Evolutionary conservation across 2,329 filamentous ascomycete species (phyloP).

Genomic region (Coniochaeta prunicola): DNA sequence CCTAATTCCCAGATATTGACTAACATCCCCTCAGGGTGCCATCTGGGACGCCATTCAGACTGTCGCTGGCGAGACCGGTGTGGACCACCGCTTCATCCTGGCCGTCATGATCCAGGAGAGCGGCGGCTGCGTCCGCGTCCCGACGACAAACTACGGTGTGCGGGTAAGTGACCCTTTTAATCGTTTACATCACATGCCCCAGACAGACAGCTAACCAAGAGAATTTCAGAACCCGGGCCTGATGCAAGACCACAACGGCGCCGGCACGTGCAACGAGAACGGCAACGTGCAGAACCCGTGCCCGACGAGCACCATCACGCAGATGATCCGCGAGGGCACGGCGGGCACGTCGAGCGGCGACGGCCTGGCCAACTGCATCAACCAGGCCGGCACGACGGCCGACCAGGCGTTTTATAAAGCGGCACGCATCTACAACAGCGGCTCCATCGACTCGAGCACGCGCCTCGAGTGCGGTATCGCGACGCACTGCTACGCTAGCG

Average conservation of each 20-base stretch:
- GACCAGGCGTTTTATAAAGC: conserved; percentile 35
- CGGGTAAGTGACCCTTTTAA: background rate
- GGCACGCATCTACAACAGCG: conserved; percentile 44
- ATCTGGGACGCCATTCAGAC: conserved; percentile 25
- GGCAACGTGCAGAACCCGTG: conserved; percentile 17
- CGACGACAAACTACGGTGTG: conserved; percentile 31
- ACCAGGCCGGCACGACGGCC: conserved; percentile 18
- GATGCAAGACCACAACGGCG: conserved; percentile 29
- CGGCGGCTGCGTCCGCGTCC: conserved; percentile 33
- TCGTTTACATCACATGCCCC: background rate
- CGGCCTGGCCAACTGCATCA: conserved; percentile 31
- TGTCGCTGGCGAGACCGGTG: conserved; percentile 17
- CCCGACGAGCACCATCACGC: conserved; percentile 14
- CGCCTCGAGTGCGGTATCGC: conserved; percentile 33
- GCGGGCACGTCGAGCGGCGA: conserved; percentile 31
- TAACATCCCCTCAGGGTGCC: background rate
- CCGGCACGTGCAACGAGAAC: conserved; percentile 26
- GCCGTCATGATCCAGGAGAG: conserved; percentile 37
- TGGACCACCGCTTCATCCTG: conserved; percentile 34
- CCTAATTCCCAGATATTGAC: background rate
- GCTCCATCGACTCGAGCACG: conserved; percentile 23
- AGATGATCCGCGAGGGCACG: conserved; percentile 32
- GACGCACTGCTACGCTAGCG: conserved; percentile 41
- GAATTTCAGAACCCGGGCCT: conserved; percentile 31
- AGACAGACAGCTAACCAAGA: background rate